A percentile compares a stretch with the other conserved stretches of the same genome.
Evolutionary conservation across 2,329 filamentous ascomycete species (phyloP).

Genomic region (Ascochyta viciae-villosae): DNA sequence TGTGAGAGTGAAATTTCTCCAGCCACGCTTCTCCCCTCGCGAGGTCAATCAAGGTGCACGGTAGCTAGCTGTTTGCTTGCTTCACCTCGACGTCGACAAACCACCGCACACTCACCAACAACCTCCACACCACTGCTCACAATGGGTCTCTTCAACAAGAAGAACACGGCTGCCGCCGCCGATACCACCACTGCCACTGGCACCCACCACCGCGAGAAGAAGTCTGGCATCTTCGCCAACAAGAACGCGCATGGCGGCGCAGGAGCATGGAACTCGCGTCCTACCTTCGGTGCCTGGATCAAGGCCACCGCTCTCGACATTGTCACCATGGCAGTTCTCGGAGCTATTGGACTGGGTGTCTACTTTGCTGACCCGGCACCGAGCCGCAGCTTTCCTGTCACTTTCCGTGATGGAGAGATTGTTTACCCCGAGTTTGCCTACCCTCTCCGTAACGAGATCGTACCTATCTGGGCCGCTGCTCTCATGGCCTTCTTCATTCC

Average conservation of each 20-base stretch:
- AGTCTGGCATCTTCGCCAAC: slow-evolving; percentile 36
- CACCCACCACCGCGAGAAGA: slow-evolving; percentile 37
- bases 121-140: slow-evolving; percentile 8
- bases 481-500: slow-evolving; percentile 70
- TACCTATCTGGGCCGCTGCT: slow-evolving; percentile 73
- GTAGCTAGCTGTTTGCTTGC: slow-evolving; percentile 11
- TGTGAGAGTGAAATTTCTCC: not conserved
- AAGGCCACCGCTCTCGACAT: slow-evolving; percentile 73
- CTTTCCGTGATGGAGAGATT: slow-evolving; percentile 70
- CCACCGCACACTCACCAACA: slow-evolving; percentile 3
- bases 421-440: slow-evolving; percentile 75
- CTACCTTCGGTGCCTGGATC: slow-evolving; percentile 73
- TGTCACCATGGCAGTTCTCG: slow-evolving; percentile 70
- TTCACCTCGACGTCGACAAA: slow-evolving; percentile 3
- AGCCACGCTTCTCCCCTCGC: slow-evolving; percentile 1
- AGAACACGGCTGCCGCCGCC: slow-evolving; percentile 41
- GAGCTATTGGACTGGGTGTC: slow-evolving; percentile 71
- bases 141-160: slow-evolving; percentile 52
- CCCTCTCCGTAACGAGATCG: slow-evolving; percentile 71
- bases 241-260: slow-evolving; percentile 21
- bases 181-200: slow-evolving; percentile 47
- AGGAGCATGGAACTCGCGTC: slow-evolving; percentile 47
- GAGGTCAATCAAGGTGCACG: slow-evolving; percentile 7
- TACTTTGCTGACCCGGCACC: slow-evolving; percentile 71
- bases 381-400: slow-evolving; percentile 72